These are phyloP conservation scores for Boletus sensibilis DNA, from an alignment of 768 basidiomycete species.

Conservation along the genomic window DNA sequence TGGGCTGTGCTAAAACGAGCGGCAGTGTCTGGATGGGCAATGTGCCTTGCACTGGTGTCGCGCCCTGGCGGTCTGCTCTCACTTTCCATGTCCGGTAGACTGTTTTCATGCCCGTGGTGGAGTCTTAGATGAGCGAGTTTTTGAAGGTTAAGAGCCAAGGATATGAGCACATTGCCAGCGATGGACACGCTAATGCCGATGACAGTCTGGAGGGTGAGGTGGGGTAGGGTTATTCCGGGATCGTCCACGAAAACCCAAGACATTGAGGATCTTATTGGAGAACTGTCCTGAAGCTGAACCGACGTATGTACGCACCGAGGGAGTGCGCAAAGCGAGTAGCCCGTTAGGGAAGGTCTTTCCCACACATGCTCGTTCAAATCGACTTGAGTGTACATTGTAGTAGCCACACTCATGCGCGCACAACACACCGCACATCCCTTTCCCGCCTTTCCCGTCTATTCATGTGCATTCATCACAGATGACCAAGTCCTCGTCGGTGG, in stretches of 20 bases:
- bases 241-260: slow-evolving; percentile 13
- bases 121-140: slow-evolving; percentile 84
- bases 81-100: slow-evolving; percentile 9
- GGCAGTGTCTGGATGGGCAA: neutral
- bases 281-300: neutral
- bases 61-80: slow-evolving; percentile 8
- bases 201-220: slow-evolving; percentile 52
- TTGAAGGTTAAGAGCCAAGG: slow-evolving; percentile 87
- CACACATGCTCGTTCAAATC: slow-evolving; percentile 9
- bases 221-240: slow-evolving; percentile 46
- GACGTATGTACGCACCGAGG: neutral
- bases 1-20: slow-evolving; percentile 6
- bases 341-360: slow-evolving; percentile 19
- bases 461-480: slow-evolving; percentile 75
- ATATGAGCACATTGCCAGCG: slow-evolving; percentile 83
- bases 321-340: neutral
- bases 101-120: slow-evolving; percentile 38
- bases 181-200: slow-evolving; percentile 85
- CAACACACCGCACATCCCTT: slow-evolving; percentile 77
- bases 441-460: slow-evolving; percentile 85
- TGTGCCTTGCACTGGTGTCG: neutral
- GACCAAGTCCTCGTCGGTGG: slow-evolving; percentile 79
- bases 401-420: slow-evolving; percentile 58
- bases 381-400: neutral
- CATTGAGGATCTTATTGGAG: slow-evolving; percentile 6